Evolutionary conservation across 176 grass and related monocot genomes (phyloP).

Genomic region (Tuctoria greenei): DNA sequence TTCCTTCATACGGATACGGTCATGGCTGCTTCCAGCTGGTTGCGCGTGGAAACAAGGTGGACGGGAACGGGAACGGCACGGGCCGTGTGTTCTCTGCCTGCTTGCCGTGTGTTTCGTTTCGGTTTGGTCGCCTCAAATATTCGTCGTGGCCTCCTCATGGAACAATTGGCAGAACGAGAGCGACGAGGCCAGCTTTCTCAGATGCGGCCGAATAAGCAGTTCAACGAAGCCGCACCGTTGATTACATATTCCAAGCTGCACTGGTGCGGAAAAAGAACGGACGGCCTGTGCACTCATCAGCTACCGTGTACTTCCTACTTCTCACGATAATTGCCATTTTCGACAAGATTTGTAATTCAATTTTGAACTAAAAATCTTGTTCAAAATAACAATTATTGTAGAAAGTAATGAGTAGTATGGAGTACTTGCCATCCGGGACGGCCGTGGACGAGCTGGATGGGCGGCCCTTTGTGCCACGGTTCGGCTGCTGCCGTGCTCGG

Average conservation of each 20-base stretch:
- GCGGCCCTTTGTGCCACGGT: too few relatives aligned
- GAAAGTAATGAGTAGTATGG: too few relatives aligned
- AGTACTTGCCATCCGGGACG: too few relatives aligned
- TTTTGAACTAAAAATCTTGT: too few relatives aligned
- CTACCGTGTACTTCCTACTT: too few relatives aligned
- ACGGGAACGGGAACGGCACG: background rate
- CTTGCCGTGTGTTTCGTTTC: constrained; percentile 17
- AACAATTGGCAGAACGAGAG: background rate
- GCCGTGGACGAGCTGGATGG: too few relatives aligned
- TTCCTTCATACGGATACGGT: too few relatives aligned
- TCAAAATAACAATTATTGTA: too few relatives aligned
- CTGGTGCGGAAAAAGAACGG: background rate
- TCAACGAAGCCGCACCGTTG: background rate
- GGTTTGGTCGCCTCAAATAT: constrained; percentile 42
- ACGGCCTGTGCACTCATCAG: background rate
- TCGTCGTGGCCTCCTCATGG: background rate
- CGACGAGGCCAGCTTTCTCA: background rate
- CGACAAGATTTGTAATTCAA: too few relatives aligned
- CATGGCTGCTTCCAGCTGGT: background rate
- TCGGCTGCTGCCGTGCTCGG: too few relatives aligned
- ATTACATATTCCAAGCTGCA: background rate
- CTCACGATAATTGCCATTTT: too few relatives aligned
- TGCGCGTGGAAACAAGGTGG: background rate
- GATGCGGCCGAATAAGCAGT: background rate
- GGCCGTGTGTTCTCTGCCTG: background rate